phyloP scores from a whole-genome alignment of 2,329 filamentous ascomycete genomes.

The Bisporella sp. region DNA sequence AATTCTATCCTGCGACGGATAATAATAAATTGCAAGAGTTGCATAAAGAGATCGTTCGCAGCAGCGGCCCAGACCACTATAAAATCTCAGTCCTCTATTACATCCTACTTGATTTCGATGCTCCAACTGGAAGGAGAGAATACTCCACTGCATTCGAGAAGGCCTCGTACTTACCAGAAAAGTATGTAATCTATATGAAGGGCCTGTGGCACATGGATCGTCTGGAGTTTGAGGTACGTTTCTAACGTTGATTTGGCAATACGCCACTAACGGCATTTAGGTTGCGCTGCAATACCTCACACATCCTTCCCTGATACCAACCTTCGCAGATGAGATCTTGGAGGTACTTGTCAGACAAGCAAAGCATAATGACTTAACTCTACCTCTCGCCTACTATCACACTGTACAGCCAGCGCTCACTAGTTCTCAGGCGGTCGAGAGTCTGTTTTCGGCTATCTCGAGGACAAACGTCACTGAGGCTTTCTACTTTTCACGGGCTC shows the following conservation, averaged over 20 bases:
- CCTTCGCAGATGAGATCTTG: slow-evolving; percentile 79
- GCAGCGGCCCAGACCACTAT: slow-evolving; percentile 61
- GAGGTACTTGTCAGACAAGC: slow-evolving; percentile 58
- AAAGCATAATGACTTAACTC: slow-evolving; percentile 49
- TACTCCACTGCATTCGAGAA: slow-evolving; percentile 51
- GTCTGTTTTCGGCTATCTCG: slow-evolving; percentile 64
- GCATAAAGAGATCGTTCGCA: slow-evolving; percentile 62
- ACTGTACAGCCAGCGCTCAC: slow-evolving; percentile 68
- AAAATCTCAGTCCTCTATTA: slow-evolving; percentile 83
- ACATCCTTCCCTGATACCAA: slow-evolving; percentile 71
- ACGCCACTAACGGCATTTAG: slow-evolving; percentile 31
- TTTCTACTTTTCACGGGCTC: slow-evolving; percentile 63
- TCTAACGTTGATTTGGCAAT: slow-evolving; percentile 21
- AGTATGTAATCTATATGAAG: slow-evolving; percentile 74
- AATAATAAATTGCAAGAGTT: slow-evolving; percentile 61
- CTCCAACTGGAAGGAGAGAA: slow-evolving; percentile 33
- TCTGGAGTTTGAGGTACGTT: slow-evolving; percentile 54
- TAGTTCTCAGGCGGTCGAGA: slow-evolving; percentile 51
- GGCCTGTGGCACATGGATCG: slow-evolving; percentile 77
- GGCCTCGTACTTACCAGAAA: slow-evolving; percentile 60
- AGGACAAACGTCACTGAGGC: slow-evolving; percentile 63
- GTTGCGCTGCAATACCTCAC: slow-evolving; percentile 68
- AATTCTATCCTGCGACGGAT: slow-evolving; percentile 67
- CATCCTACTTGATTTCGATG: slow-evolving; percentile 65
- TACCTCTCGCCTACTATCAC: slow-evolving; percentile 74